Percentiles rank a stretch among this genome's conserved stretches.
phyloP scores from a whole-genome alignment of 768 basidiomycete species.

The Kwoniella botswanensis region DNA sequence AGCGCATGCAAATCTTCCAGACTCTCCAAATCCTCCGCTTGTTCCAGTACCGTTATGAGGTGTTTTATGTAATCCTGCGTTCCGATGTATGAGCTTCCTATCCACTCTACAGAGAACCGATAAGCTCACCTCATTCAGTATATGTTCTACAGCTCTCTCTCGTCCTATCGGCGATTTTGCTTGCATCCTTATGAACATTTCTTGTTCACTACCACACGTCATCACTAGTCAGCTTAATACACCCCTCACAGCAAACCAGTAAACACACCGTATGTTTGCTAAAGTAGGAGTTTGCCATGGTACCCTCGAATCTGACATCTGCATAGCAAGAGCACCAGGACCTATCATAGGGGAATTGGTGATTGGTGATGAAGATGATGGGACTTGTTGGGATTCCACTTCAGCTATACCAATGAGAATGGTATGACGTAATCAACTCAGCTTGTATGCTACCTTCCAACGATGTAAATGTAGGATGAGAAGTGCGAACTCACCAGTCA shows the following conservation, averaged over 20 bases:
- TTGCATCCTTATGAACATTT: slow-evolving; percentile 59
- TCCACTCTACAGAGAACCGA: neutral
- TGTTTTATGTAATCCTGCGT: slow-evolving; percentile 82
- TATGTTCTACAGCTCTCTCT: slow-evolving; percentile 87
- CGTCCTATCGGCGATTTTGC: slow-evolving; percentile 73
- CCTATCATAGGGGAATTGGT: slow-evolving; percentile 39
- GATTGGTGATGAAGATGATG: slow-evolving; percentile 45
- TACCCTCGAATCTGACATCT: slow-evolving; percentile 17
- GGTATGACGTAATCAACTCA: slow-evolving; percentile 9
- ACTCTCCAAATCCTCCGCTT: slow-evolving; percentile 91
- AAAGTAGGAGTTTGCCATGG: slow-evolving; percentile 45
- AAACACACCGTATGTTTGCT: slow-evolving; percentile 49
- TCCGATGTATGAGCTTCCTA: neutral
- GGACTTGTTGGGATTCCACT: slow-evolving; percentile 26
- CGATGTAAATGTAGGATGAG: neutral
- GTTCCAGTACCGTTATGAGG: slow-evolving; percentile 79
- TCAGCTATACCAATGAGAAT: slow-evolving; percentile 22
- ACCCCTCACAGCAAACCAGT: neutral
- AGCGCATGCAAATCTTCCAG: slow-evolving; percentile 87
- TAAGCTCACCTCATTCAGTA: slow-evolving; percentile 61
- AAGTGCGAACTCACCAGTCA: slow-evolving; percentile 36
- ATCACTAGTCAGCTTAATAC: slow-evolving; percentile 10
- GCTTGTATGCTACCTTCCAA: neutral
- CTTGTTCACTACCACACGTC: slow-evolving; percentile 38
- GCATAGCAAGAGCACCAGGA: slow-evolving; percentile 3